Base-by-base conservation (phyloP, 257 asterid genomes). In the Ilex asprella region DNA sequence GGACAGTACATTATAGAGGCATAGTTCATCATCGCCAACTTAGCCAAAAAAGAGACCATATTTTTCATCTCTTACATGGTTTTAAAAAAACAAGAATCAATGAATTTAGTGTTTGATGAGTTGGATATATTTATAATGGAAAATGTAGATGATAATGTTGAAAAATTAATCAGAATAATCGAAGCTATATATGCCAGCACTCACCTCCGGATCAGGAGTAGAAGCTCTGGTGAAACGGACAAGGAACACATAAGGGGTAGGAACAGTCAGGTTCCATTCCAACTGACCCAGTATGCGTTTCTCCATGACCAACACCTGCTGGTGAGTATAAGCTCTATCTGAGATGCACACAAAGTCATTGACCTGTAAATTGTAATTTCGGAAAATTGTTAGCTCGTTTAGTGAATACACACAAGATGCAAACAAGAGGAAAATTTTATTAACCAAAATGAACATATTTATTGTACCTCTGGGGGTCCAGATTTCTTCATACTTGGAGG, bases 401-500 rank as follows among this genome's bases (percentile, higher is more conserved):
- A 21, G 27, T 21, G 27, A 21, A 21, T 21, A 21, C 27, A 21
- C 27, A 21, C 27, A 21, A 21, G 27, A 21, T 21, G 27, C 27
- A 21, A 21, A 21, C 27, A 21, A 21, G 1, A 21, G 27, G 27
- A 21, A 21, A 21, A 21, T 0, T 21, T 21, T 21, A 21, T 21
- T 21, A 21, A 21, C 27, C 27, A 21, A 21, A 21, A 21, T 21
- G 27, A 21, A 21, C 27, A 21, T 21, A 21, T 21, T 35, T 35
- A 35, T 0, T 4, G 7, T 54, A 83, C 94, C 86, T 92, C 96
- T 6, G 97, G 99, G 99, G 2, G 97, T 96, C 99, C 99, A 92
- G 16, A 92, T 89, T 62, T 92, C 99, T 73, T 92, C 97, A 29
- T 92, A 92, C 61, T 92, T 92, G 6, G 97, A 89, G 55, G 99